A percentile compares a stretch with the other conserved stretches of the same genome.
Evolutionary conservation across 441 rosid species (phyloP).

Genomic region (Populus hybrid): DNA sequence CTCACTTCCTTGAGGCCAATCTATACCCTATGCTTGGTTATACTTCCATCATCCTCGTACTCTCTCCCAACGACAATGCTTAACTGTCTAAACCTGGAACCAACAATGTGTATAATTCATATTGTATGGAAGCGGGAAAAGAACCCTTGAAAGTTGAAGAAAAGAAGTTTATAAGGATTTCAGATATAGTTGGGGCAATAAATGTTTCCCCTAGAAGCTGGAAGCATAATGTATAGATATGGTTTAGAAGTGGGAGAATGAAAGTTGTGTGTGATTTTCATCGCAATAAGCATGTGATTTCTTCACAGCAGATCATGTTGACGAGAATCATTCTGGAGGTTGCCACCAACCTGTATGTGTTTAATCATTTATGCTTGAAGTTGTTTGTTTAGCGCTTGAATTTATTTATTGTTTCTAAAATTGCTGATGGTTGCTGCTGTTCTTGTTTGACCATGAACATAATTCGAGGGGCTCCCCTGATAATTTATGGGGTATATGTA

Average conservation of each 20-base stretch:
- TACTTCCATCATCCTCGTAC: conserved; percentile 72
- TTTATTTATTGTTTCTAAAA: too few species aligned
- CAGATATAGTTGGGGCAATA: background rate
- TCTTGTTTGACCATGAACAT: too few species aligned
- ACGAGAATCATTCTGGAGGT: too few species aligned
- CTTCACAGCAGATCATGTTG: too few species aligned
- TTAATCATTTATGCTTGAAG: too few species aligned
- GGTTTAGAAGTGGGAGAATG: background rate
- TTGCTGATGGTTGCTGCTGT: too few species aligned
- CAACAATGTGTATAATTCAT: background rate
- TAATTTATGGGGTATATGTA: too few species aligned
- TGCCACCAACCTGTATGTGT: too few species aligned
- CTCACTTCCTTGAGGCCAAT: conserved; percentile 76
- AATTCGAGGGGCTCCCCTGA: too few species aligned
- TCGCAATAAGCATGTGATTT: too few species aligned
- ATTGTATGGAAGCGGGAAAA: background rate
- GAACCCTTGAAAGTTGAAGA: background rate
- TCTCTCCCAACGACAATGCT: conserved; percentile 33
- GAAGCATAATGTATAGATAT: background rate
- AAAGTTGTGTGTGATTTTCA: too few species aligned
- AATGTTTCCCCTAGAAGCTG: background rate
- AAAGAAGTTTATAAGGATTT: background rate
- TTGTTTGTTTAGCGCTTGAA: too few species aligned
- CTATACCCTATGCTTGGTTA: conserved; percentile 90
- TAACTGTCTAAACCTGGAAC: background rate